A percentile compares a stretch with the other conserved stretches of the same genome.
These are phyloP conservation scores for Theileria annulata DNA, from an alignment of 169 alveolate genomes.

Conservation along the genomic window DNA sequence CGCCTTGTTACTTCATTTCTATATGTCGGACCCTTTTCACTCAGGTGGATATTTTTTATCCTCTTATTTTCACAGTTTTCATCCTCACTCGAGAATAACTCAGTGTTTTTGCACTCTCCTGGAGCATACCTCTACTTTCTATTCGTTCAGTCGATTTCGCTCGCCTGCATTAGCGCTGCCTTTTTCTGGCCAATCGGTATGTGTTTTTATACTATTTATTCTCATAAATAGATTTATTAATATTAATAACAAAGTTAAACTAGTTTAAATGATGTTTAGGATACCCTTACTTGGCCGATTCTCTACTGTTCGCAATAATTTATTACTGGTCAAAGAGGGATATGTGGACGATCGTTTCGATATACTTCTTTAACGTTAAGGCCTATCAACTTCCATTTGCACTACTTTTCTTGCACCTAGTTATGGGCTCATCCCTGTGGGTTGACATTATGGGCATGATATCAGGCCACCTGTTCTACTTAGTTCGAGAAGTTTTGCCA, in stretches of 20 bases:
- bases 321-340: slow-evolving; percentile 87
- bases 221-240: too few species aligned
- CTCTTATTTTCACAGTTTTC: slow-evolving; percentile 81
- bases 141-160: slow-evolving; percentile 69
- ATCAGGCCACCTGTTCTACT: slow-evolving; percentile 83
- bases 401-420: slow-evolving; percentile 79
- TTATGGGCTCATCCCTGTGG: slow-evolving; percentile 85
- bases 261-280: slow-evolving; percentile 42
- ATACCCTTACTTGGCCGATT: slow-evolving; percentile 71
- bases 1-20: slow-evolving; percentile 80
- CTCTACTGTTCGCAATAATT: slow-evolving; percentile 79
- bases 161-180: slow-evolving; percentile 68
- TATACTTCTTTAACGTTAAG: slow-evolving; percentile 83
- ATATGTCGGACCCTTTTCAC: slow-evolving; percentile 85
- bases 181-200: slow-evolving; percentile 83
- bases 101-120: slow-evolving; percentile 68
- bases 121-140: slow-evolving; percentile 83
- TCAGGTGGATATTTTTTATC: slow-evolving; percentile 81
- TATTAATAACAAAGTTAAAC: background rate
- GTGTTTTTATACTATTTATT: slow-evolving; percentile 2
- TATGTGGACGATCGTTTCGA: slow-evolving; percentile 78
- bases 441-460: slow-evolving; percentile 85
- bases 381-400: slow-evolving; percentile 87
- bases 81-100: slow-evolving; percentile 75
- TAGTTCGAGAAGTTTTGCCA: slow-evolving; percentile 82